Evolutionary conservation across 2,329 filamentous ascomycete genomes (phyloP), one percentile per base, ranked within the genome.

Genomic region (Stenocarpella maydis): DNA sequence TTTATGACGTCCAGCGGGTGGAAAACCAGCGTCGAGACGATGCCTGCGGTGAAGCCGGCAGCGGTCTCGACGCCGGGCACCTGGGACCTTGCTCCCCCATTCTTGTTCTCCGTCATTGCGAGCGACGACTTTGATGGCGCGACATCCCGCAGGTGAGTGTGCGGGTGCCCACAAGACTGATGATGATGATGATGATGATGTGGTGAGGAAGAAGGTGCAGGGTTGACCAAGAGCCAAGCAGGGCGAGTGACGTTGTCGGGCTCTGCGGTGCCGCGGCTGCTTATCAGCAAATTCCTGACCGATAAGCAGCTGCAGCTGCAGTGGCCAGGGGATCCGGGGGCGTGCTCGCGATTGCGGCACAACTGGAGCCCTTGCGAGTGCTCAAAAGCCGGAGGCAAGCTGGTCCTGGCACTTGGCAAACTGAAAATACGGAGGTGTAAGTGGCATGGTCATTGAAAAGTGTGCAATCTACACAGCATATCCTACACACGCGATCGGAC

Each of bases 1-100:
- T 99, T 99, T 78, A 98, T 90, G 73, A 99, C 90, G 82, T 99
- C 96, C 71, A 99, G 89, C 39, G 96, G 96, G 78, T 98, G 95
- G 65, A 96, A 92, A 68, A 90, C 91, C 60, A 98, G 86, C 28
- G 96, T 98, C 65, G 95, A 92, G 74, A 94, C 87, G 68, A 94
- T 87, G 71, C 96, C 96, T 70, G 96, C 96, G 73, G 91, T 92
- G 80, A 99, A 91, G 75, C 96, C 96, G 71, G 96, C 94, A 79
- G 95, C 85, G 77, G 92, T 91, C 87, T 98, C 96, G 81, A 98
- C 88, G 75, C 92, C 93, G 81, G 92, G 89, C 77, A 92, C 91
- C 78, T 92, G 84, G 81, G 86, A 88, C 82, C 49, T 26, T 39
- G n/a, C 60, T 49, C 83, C 87, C 84, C 86, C 77, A 73, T 81